phyloP scores from a whole-genome alignment of 2,329 filamentous ascomycete species.

The Aspergillus novoparasiticus region DNA sequence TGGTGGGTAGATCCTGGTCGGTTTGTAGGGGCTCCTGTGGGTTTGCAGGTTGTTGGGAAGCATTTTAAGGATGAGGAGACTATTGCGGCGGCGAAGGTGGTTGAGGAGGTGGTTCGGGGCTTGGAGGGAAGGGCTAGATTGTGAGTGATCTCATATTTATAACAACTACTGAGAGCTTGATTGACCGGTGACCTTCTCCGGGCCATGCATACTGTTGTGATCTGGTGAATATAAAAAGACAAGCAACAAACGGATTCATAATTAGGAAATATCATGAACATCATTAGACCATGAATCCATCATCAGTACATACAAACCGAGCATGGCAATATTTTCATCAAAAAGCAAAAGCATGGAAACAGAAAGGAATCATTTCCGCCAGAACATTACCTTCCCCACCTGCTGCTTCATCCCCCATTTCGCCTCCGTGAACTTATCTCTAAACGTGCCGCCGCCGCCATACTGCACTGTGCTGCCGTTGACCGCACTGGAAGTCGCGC shows the following conservation, averaged over 20 bases:
- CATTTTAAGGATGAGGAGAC: conserved; percentile 58
- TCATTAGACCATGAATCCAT: conserved; percentile 18
- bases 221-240: too few relatives aligned
- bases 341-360: conserved; percentile 4
- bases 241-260: not conserved
- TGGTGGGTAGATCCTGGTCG: conserved; percentile 29
- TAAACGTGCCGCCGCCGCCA: conserved; percentile 36
- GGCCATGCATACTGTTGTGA: too few relatives aligned
- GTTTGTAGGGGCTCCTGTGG: conserved; percentile 51
- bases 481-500: conserved; percentile 24
- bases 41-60: conserved; percentile 54
- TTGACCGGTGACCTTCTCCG: too few relatives aligned
- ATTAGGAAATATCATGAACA: conserved; percentile 1
- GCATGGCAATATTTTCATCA: conserved; percentile 26
- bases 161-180: not conserved
- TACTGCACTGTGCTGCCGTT: conserved; percentile 28
- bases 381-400: conserved; percentile 42
- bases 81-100: conserved; percentile 33
- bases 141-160: not conserved
- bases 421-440: conserved; percentile 39
- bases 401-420: conserved; percentile 38
- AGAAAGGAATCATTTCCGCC: conserved; percentile 35
- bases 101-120: conserved; percentile 23
- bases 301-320: conserved; percentile 16
- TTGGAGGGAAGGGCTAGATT: not conserved